These are phyloP conservation scores for Lunasporangiospora selenospora DNA, from an alignment of 192 early-diverging fungal genomes.

Conservation along the genomic window DNA sequence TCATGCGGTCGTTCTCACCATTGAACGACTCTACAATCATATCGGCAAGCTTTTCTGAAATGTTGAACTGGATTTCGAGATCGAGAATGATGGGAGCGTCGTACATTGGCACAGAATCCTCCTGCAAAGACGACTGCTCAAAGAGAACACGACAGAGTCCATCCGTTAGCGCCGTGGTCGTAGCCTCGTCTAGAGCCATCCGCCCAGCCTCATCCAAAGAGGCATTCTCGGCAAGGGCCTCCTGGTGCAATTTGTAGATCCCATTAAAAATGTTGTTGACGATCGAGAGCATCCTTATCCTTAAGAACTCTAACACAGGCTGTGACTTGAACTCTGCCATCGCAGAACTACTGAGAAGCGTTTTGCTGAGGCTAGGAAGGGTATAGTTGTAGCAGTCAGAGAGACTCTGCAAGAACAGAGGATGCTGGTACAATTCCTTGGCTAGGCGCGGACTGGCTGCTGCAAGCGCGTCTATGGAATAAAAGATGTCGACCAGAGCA, in stretches of 20 bases:
- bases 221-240: slow-evolving; percentile 3
- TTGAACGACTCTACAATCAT: slow-evolving; percentile 50
- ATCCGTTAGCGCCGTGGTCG: slow-evolving; percentile 30
- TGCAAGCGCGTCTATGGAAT: slow-evolving; percentile 46
- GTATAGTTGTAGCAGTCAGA: slow-evolving; percentile 46
- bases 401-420: slow-evolving; percentile 29
- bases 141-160: slow-evolving; percentile 62
- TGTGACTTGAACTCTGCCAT: slow-evolving; percentile 12
- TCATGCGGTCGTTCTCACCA: slow-evolving; percentile 49
- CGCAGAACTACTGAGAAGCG: slow-evolving; percentile 4
- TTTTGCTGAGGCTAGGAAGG: slow-evolving; percentile 19
- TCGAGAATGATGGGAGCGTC: slow-evolving; percentile 88
- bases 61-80: slow-evolving; percentile 75
- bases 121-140: slow-evolving; percentile 68
- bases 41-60: slow-evolving; percentile 61
- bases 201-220: slow-evolving; percentile 2
- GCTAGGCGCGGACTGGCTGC: slow-evolving; percentile 33
- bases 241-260: slow-evolving; percentile 50
- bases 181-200: slow-evolving; percentile 10
- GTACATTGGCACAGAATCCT: slow-evolving; percentile 59
- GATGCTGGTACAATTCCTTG: slow-evolving; percentile 26
- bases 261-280: slow-evolving; percentile 59
- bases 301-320: slow-evolving; percentile 43
- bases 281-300: slow-evolving; percentile 56
- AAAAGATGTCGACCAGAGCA: slow-evolving; percentile 34